Conservation (phyloP, 129 eudicot species). For the Escallonia rubra region DNA sequence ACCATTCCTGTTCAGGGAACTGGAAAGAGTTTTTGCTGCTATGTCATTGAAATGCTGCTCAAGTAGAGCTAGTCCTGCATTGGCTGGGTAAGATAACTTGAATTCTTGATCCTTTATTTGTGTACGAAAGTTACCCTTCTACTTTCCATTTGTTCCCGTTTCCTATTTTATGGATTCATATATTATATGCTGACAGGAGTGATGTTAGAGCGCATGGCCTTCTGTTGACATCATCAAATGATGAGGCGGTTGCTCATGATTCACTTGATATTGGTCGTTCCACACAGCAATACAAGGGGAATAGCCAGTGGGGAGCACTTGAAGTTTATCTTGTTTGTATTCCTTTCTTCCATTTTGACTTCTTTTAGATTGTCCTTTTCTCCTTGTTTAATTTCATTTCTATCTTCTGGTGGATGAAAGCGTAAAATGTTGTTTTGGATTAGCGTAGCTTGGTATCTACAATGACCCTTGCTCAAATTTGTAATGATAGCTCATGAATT, state of each 20-base stretch:
- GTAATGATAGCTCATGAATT: too few species aligned
- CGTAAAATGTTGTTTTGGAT: not conserved
- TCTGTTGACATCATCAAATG: constrained; percentile 66
- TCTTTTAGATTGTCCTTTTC: not conserved
- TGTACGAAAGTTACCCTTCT: not conserved
- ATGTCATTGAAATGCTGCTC: constrained; percentile 88
- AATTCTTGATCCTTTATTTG: not conserved
- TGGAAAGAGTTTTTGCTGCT: constrained; percentile 79
- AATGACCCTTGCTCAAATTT: too few species aligned
- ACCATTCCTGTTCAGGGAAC: constrained; percentile 45
- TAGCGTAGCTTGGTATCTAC: not conserved
- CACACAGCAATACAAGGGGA: constrained; percentile 46
- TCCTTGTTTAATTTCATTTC: not conserved
- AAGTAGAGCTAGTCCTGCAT: constrained; percentile 32
- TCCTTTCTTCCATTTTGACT: constrained; percentile 6
- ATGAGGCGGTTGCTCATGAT: constrained; percentile 37
- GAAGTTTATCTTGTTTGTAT: constrained; percentile 78
- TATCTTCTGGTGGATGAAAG: not conserved
- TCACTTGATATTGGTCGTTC: constrained; percentile 42
- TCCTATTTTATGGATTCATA: not conserved
- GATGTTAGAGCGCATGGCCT: constrained; percentile 44
- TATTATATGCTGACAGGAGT: constrained; percentile 38
- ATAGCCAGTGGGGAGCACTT: constrained; percentile 84
- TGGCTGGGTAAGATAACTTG: constrained; percentile 30
- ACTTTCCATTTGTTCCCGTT: constrained; percentile 7